phyloP scores from a whole-genome alignment of 495 filamentous ascomycete genomes.

The Oidiodendron maius region DNA sequence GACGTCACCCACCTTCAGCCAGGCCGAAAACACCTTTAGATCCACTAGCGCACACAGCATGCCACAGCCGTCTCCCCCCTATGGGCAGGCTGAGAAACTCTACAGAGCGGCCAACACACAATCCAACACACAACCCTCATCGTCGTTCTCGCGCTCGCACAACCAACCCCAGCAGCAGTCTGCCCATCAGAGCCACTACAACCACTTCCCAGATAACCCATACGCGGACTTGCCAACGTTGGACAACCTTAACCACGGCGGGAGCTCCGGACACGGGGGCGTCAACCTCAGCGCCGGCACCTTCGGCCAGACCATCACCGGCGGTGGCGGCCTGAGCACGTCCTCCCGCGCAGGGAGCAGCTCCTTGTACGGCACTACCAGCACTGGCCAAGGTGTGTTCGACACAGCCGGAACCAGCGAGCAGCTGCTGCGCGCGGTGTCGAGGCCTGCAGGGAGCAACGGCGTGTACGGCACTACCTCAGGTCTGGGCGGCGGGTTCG shows the following conservation, averaged over 20 bases:
- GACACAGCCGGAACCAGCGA: conserved; percentile 7
- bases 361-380: conserved; percentile 15
- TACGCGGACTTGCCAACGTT: conserved; percentile 30
- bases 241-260: conserved; percentile 32
- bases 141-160: conserved; percentile 15
- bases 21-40: conserved; percentile 28
- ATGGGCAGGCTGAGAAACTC: conserved; percentile 25
- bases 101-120: conserved; percentile 25
- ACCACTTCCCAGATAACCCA: conserved; percentile 19
- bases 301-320: conserved; percentile 19
- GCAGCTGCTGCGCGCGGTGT: conserved; percentile 13
- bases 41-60: conserved; percentile 23
- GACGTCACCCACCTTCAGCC: conserved; percentile 18
- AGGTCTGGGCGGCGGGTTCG: conserved; percentile 8
- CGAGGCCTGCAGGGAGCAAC: conserved; percentile 7
- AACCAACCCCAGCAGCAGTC: conserved; percentile 31
- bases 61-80: conserved; percentile 22
- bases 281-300: conserved; percentile 10
- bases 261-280: conserved; percentile 3
- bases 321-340: conserved; percentile 9
- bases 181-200: conserved; percentile 45
- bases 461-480: conserved; percentile 16
- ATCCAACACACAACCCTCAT: conserved; percentile 22
- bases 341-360: conserved; percentile 9
- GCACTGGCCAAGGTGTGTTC: conserved; percentile 9